phyloP scores from a whole-genome alignment of 805 yeast species.

The Pichia nakasei region DNA sequence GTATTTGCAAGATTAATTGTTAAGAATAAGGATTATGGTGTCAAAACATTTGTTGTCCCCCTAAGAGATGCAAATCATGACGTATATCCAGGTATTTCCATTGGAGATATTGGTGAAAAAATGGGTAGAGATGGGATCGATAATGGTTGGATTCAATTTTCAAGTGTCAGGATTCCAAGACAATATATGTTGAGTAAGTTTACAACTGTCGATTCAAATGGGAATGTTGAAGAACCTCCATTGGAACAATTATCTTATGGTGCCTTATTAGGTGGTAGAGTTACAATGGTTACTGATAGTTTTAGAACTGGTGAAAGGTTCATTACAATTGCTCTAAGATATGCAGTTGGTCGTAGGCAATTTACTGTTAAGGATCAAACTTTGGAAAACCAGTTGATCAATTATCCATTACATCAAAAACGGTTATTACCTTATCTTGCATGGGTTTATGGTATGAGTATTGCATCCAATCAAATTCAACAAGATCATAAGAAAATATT shows the following conservation, averaged over 20 bases:
- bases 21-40: constrained; percentile 81
- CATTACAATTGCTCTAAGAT: constrained; percentile 76
- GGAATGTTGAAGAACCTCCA: constrained; percentile 70
- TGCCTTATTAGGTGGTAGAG: constrained; percentile 83
- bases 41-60: constrained; percentile 87
- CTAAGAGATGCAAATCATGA: constrained; percentile 68
- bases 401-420: constrained; percentile 84
- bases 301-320: constrained; percentile 73
- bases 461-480: constrained; percentile 58
- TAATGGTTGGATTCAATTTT: constrained; percentile 94
- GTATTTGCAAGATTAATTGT: constrained; percentile 79
- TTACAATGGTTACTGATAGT: constrained; percentile 80
- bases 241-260: constrained; percentile 84
- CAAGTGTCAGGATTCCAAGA: constrained; percentile 75
- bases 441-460: constrained; percentile 64
- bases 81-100: constrained; percentile 66
- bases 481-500: constrained; percentile 41
- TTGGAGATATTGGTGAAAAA: constrained; percentile 91
- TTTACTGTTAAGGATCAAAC: constrained; percentile 45
- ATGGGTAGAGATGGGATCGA: constrained; percentile 97
- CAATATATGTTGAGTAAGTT: constrained; percentile 76
- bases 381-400: constrained; percentile 62
- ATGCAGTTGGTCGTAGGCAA: constrained; percentile 85
- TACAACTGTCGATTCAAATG: constrained; percentile 58
- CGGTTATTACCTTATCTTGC: constrained; percentile 82